Base-by-base conservation (phyloP, 129 eudicot genomes). In the Escallonia herrerae region DNA sequence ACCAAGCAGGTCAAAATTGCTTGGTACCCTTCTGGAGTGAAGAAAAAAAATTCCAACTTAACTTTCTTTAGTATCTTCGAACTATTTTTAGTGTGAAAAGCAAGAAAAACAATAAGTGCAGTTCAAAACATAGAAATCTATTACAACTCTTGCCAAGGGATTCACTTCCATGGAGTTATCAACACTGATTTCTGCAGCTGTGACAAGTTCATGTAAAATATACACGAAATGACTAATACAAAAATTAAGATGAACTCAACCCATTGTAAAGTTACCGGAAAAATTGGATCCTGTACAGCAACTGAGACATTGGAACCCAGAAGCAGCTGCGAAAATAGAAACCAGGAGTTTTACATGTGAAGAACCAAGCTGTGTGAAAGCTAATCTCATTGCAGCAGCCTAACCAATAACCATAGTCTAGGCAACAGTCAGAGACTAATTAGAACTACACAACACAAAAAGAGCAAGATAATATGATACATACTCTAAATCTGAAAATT, bases 251-350 rank as follows among this genome's bases (percentile, higher is more conserved):
- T 37, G 54, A 45, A 45, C 6, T 45, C 1, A 8, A 68, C 62
- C 70, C 6, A 47, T 70, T 1, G 45, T 38, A 60, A 59, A 14
- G 45, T 55, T 69, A 91, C 97, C 84, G 97, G 97, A 49, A 82
- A 91, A 57, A 76, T 76, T 50, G 97, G 97, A 79, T 91, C 97
- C 54, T 91, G 97, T 5, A 87, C 95, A 58, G 97, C 85, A 10
- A 87, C 82, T 7, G 95, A 79, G 68, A 91, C 89, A 69, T 68
- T 77, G n/a, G 90, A 82, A 43, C 97, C 97, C 40, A 91, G 69
- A 56, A 91, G 94, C 74, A 87, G 72, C 97, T 87, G 81, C 50
- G 47, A 38, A 60, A 22, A 13, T 13, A 38, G 49, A 66, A 57
- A 14, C 46, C 58, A 51, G 53, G 6, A 58, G 55, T 38, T 61